Conservation (phyloP, 2,329 filamentous ascomycete species). For the Aspergillus pseudoviridinutans region DNA sequence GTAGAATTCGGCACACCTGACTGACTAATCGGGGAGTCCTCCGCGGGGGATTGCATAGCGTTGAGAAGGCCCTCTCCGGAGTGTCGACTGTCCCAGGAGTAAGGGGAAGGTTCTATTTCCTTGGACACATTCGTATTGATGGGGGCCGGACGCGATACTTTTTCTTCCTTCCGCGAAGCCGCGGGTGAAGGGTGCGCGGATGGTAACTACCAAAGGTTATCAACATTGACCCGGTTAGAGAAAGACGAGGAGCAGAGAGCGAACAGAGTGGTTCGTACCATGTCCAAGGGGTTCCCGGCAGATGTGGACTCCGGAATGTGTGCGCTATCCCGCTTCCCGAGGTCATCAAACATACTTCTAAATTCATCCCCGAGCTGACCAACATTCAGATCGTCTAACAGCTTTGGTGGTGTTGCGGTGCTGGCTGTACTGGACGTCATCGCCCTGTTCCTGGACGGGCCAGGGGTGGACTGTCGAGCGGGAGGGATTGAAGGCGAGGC, state of each 20-base stretch:
- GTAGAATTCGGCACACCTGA: slow-evolving; percentile 12
- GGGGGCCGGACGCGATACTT: slow-evolving; percentile 33
- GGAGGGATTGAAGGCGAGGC: slow-evolving; percentile 20
- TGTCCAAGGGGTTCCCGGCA: slow-evolving; percentile 15
- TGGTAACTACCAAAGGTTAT: slow-evolving; percentile 21
- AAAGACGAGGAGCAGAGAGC: neutral
- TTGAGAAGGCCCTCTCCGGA: slow-evolving; percentile 49
- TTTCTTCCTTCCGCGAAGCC: slow-evolving; percentile 20
- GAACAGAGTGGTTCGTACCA: slow-evolving; percentile 18
- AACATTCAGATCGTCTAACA: slow-evolving; percentile 45
- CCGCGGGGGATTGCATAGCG: slow-evolving; percentile 25
- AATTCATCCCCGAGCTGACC: slow-evolving; percentile 44
- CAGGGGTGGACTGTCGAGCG: slow-evolving; percentile 21
- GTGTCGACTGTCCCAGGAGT: slow-evolving; percentile 51
- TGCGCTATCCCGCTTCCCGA: slow-evolving; percentile 34
- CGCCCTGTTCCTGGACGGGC: slow-evolving; percentile 41
- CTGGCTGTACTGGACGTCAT: slow-evolving; percentile 51
- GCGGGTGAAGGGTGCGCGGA: slow-evolving; percentile 17
- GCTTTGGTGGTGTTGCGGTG: slow-evolving; percentile 49
- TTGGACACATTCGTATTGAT: slow-evolving; percentile 44
- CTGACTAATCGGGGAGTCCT: slow-evolving; percentile 8
- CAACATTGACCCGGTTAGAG: slow-evolving; percentile 13
- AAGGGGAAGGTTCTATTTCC: slow-evolving; percentile 46
- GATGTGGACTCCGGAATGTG: slow-evolving; percentile 17
- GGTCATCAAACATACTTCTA: slow-evolving; percentile 50